These are phyloP conservation scores for Vanderwaltozyma tropicalis DNA, from an alignment of 805 yeast species.

Conservation along the genomic window DNA sequence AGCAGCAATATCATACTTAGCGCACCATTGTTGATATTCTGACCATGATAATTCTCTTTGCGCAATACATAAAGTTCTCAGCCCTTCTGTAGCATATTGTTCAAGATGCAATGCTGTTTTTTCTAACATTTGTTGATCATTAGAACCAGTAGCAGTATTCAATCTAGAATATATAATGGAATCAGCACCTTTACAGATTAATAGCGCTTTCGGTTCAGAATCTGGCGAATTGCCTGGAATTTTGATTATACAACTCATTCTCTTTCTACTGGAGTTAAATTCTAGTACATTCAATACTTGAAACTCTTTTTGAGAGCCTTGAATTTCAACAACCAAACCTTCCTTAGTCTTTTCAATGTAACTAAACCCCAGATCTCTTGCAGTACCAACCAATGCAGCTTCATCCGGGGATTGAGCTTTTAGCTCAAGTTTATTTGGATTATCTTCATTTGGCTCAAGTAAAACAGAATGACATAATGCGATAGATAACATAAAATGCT, in stretches of 20 bases:
- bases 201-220: slow-evolving; percentile 47
- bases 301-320: slow-evolving; percentile 61
- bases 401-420: slow-evolving; percentile 85
- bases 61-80: slow-evolving; percentile 73
- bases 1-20: slow-evolving; percentile 52
- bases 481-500: slow-evolving; percentile 65
- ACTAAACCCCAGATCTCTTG: slow-evolving; percentile 64
- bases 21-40: slow-evolving; percentile 54
- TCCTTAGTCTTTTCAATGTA: slow-evolving; percentile 56
- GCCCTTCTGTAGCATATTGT: slow-evolving; percentile 72
- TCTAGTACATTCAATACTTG: slow-evolving; percentile 63
- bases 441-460: slow-evolving; percentile 52
- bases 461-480: slow-evolving; percentile 75
- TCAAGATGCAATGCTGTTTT: slow-evolving; percentile 66
- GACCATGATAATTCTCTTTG: slow-evolving; percentile 55
- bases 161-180: slow-evolving; percentile 65
- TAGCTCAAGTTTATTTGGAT: slow-evolving; percentile 44
- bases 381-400: slow-evolving; percentile 75
- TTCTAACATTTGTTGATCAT: slow-evolving; percentile 38
- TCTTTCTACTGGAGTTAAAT: slow-evolving; percentile 75
- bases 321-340: slow-evolving; percentile 57
- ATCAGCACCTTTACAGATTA: slow-evolving; percentile 81
- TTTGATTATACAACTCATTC: slow-evolving; percentile 77
- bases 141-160: slow-evolving; percentile 30
- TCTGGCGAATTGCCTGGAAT: slow-evolving; percentile 41